A percentile compares a stretch with the other conserved stretches of the same genome.
phyloP scores from a whole-genome alignment of 2,329 filamentous ascomycete genomes.

The Ascochyta fabae region DNA sequence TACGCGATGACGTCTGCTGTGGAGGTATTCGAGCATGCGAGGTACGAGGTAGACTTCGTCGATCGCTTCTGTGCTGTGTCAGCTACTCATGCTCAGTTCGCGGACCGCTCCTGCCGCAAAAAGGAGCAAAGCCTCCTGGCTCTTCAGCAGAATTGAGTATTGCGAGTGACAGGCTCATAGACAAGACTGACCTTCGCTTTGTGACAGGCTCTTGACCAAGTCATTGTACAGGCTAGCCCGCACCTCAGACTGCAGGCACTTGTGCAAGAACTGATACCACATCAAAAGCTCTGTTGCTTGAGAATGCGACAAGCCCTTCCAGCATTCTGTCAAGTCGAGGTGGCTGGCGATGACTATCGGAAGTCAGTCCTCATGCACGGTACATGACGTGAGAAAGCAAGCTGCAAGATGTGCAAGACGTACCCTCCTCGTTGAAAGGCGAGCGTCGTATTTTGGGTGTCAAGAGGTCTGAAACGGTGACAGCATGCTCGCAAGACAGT shows the following conservation, averaged over 20 bases:
- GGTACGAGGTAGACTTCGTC: conserved; percentile 17
- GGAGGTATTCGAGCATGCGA: conserved; percentile 22
- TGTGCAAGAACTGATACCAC: conserved; percentile 40
- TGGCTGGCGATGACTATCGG: conserved; percentile 28
- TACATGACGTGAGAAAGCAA: background rate
- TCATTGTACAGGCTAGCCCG: background rate
- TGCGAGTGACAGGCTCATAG: background rate
- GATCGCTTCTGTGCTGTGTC: conserved; percentile 7
- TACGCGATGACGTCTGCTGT: conserved; percentile 1
- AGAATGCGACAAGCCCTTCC: conserved; percentile 41
- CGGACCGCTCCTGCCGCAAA: background rate
- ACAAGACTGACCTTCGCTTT: background rate
- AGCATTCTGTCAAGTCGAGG: conserved; percentile 45
- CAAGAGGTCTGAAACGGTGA: conserved; percentile 23
- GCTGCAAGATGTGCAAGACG: background rate
- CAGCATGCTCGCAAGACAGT: conserved; percentile 17
- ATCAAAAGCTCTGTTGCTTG: conserved; percentile 39
- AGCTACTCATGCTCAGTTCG: background rate
- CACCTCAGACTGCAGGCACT: background rate
- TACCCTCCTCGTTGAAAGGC: conserved; percentile 16
- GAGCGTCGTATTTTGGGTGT: conserved; percentile 36
- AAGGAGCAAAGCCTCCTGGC: background rate
- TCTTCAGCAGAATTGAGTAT: no score
- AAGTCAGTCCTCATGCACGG: background rate
- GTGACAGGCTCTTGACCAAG: background rate